Evolutionary conservation across 2,329 filamentous ascomycete species (phyloP), one percentile per base, ranked within the genome.

Genomic region (Phialocephala sp.): DNA sequence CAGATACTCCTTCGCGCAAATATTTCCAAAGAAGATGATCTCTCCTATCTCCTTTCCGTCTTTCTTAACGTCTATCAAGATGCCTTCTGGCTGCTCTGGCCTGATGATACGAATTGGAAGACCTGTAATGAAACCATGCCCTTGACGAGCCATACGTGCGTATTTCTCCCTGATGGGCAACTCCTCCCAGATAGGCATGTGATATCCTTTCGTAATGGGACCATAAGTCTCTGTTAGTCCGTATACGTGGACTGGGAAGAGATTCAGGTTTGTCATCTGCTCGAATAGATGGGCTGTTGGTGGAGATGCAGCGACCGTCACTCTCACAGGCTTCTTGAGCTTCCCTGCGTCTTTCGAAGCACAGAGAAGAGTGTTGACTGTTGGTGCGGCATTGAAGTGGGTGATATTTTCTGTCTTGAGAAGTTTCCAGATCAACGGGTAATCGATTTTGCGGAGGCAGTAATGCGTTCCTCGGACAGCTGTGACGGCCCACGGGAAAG

Each of bases 301-400:
- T 4, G 95, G 95, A 66, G 90, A 94, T 1, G 94, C 95, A 2
- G 95, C 95, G 2, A 99, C 95, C 0, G 94, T 97, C 6, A 99
- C 95, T 18, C 88, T 85, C 11, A 98, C 93, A 0, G 89, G 86
- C 1, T 87, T 80, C 0, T 88, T 82, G 0, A 99, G 83, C 57
- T 79, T 85, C 71, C 85, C 86, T 2, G 95, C 94, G 77, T 93
- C 89, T 47, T 89, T 84, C 2, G 91, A 86, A 14, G 90, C 90
- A 75, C 95, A 97, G 2, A 99, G 86, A 0, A 98, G 81, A 0
- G 94, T 99, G 77, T 98, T 98, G 60, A 99, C 95, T 0, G 95
- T 99, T 0, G 95, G 95, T 0, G 94, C 95, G 0, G 94, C 94
- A 75, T 94, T 97, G 81, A 96, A 98, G 78, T 99, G 95, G 0